These are phyloP conservation scores for Beauveria scarabaeidicola DNA, from an alignment of 2,329 filamentous ascomycete genomes.

Conservation along the genomic window DNA sequence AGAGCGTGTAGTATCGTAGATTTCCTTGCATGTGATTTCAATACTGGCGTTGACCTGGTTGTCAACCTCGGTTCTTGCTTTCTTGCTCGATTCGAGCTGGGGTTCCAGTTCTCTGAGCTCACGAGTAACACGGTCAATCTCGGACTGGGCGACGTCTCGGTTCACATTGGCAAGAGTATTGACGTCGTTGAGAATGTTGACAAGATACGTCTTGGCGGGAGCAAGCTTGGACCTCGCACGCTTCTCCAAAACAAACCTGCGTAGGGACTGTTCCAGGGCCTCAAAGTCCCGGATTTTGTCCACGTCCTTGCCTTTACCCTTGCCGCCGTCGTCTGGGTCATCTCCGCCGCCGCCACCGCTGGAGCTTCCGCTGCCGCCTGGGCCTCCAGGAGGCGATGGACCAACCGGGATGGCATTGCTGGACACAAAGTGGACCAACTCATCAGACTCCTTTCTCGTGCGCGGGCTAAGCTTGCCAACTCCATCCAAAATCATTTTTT, in stretches of 20 bases:
- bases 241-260: slow-evolving; percentile 93
- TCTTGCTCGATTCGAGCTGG: slow-evolving; percentile 73
- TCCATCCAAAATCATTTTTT: slow-evolving; percentile 90
- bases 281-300: slow-evolving; percentile 88
- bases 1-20: slow-evolving; percentile 75
- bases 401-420: slow-evolving; percentile 85
- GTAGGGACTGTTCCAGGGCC: slow-evolving; percentile 76
- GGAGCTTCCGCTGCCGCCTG: slow-evolving; percentile 44
- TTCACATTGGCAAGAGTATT: slow-evolving; percentile 79
- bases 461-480: slow-evolving; percentile 79
- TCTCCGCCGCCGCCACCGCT: slow-evolving; percentile 48
- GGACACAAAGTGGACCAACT: slow-evolving; percentile 95
- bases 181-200: slow-evolving; percentile 87
- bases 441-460: slow-evolving; percentile 84
- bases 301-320: slow-evolving; percentile 77
- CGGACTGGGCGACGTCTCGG: slow-evolving; percentile 72
- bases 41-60: slow-evolving; percentile 76
- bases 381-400: slow-evolving; percentile 47
- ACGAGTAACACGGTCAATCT: slow-evolving; percentile 72
- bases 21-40: slow-evolving; percentile 73
- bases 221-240: slow-evolving; percentile 90
- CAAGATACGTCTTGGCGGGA: slow-evolving; percentile 87
- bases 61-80: slow-evolving; percentile 68
- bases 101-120: slow-evolving; percentile 81
- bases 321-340: slow-evolving; percentile 50